These are phyloP conservation scores for Yueomyces sinensis DNA, from an alignment of 805 yeast species.

Conservation along the genomic window DNA sequence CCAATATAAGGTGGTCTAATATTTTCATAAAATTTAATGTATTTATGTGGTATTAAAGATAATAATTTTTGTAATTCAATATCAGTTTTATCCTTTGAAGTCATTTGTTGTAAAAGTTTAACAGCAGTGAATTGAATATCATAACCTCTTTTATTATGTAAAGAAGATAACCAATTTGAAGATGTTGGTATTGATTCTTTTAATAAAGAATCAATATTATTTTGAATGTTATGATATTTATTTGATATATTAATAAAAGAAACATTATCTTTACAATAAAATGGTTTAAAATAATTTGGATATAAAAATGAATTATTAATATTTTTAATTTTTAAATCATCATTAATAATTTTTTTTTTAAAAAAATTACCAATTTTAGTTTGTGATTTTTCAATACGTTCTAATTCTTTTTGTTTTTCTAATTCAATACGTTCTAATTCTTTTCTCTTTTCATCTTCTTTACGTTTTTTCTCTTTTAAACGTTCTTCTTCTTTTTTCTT, in stretches of 20 bases:
- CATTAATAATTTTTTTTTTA: constrained; percentile 19
- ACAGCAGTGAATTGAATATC: constrained; percentile 24
- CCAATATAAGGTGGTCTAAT: constrained; percentile 40
- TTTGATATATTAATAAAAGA: no score
- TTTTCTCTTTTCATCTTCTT: constrained; percentile 13
- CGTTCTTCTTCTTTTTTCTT: constrained; percentile 9
- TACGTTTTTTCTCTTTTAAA: constrained; percentile 7
- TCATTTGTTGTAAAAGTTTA: constrained; percentile 23
- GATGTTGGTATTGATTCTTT: constrained; percentile 2
- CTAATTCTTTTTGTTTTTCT: constrained; percentile 11
- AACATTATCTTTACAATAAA: constrained; percentile 26
- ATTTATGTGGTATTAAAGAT: constrained; percentile 23
- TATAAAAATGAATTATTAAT: constrained; percentile 15
- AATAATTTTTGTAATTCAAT: constrained; percentile 19
- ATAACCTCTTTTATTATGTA: constrained; percentile 6
- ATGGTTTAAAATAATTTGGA: constrained; percentile 24
- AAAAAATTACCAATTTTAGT: constrained; percentile 26
- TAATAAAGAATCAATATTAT: constrained; percentile 17
- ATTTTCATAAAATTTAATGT: constrained; percentile 37
- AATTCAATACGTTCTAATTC: constrained; percentile 9
- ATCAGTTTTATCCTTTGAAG: constrained; percentile 28
- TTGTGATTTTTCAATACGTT: constrained; percentile 24
- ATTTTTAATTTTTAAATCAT: constrained; percentile 8
- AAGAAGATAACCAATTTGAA: constrained; percentile 12
- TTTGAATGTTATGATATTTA: constrained; percentile 2